Conservation (phyloP, 352 stramenopile species). For the Phytophthora brassicae region DNA sequence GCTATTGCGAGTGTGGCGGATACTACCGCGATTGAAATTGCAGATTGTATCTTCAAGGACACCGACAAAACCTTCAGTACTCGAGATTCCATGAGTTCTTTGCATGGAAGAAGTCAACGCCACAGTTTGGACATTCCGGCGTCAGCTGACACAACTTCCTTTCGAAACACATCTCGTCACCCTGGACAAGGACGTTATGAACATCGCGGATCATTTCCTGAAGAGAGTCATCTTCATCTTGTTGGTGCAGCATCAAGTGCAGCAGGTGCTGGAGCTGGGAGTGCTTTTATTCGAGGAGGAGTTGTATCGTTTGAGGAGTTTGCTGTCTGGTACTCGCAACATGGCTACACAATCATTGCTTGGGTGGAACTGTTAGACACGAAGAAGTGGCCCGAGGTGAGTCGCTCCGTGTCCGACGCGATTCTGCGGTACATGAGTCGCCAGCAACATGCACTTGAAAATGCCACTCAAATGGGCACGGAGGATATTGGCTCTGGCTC, state of each 20-base stretch:
- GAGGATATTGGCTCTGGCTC: conserved; percentile 52
- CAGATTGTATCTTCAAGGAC: conserved; percentile 82
- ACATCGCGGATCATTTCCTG: conserved; percentile 70
- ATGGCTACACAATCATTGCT: conserved; percentile 81
- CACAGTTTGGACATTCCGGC: conserved; percentile 64
- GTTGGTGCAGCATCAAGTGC: conserved; percentile 55
- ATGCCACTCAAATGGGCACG: conserved; percentile 38
- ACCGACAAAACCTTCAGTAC: conserved; percentile 80
- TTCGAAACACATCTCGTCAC: conserved; percentile 28
- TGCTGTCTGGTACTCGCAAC: conserved; percentile 81
- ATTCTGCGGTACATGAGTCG: conserved; percentile 79
- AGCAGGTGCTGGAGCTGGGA: conserved; percentile 59
- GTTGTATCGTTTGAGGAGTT: conserved; percentile 88
- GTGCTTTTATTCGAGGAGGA: conserved; percentile 68
- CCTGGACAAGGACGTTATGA: conserved; percentile 53
- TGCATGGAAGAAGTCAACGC: conserved; percentile 34
- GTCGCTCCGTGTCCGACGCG: conserved; percentile 55
- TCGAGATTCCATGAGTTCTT: conserved; percentile 28
- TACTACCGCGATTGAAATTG: conserved; percentile 80
- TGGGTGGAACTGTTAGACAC: conserved; percentile 86
- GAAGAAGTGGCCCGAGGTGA: conserved; percentile 83
- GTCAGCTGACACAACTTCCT: conserved; percentile 44
- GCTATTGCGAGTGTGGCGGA: conserved; percentile 81
- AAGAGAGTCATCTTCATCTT: conserved; percentile 54
- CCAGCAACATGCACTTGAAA: conserved; percentile 62